Evolutionary conservation across 345 rosid genomes (phyloP).

Genomic region (Eutrema yunnanense): DNA sequence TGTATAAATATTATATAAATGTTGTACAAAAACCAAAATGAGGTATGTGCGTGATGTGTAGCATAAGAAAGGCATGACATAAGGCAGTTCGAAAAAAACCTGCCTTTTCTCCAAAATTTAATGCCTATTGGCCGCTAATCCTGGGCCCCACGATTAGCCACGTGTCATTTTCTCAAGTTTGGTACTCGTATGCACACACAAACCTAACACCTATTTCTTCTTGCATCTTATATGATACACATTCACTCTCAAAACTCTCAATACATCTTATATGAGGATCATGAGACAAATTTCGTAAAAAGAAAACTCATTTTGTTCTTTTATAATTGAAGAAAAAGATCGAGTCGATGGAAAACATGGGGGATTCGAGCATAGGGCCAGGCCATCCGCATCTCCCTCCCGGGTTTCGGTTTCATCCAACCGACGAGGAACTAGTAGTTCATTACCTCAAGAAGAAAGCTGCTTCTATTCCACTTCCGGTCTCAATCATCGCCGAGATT

Average conservation of each 20-base stretch:
- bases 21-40: constrained; percentile 6
- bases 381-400: constrained; percentile 42
- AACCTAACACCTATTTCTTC: constrained; percentile 20
- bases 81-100: constrained; percentile 39
- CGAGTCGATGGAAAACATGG: constrained; percentile 23
- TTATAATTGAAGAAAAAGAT: background rate
- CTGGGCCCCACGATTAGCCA: constrained; percentile 35
- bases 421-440: constrained; percentile 65
- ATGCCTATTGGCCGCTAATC: constrained; percentile 30
- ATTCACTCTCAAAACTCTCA: constrained; percentile 13
- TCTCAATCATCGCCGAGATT: constrained; percentile 64
- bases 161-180: constrained; percentile 27
- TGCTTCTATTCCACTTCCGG: constrained; percentile 56
- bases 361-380: constrained; percentile 20
- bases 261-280: background rate
- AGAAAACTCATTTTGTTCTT: background rate
- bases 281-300: background rate
- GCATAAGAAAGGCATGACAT: constrained; percentile 50
- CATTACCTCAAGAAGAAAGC: constrained; percentile 66
- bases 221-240: constrained; percentile 25
- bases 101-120: constrained; percentile 30
- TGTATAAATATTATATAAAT: background rate
- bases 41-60: constrained; percentile 32
- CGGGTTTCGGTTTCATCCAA: constrained; percentile 62
- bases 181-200: constrained; percentile 31